Percentiles rank a stretch among this genome's conserved stretches.
These are phyloP conservation scores for Corymbia maculata DNA, from an alignment of 345 rosid genomes.

Conservation along the genomic window DNA sequence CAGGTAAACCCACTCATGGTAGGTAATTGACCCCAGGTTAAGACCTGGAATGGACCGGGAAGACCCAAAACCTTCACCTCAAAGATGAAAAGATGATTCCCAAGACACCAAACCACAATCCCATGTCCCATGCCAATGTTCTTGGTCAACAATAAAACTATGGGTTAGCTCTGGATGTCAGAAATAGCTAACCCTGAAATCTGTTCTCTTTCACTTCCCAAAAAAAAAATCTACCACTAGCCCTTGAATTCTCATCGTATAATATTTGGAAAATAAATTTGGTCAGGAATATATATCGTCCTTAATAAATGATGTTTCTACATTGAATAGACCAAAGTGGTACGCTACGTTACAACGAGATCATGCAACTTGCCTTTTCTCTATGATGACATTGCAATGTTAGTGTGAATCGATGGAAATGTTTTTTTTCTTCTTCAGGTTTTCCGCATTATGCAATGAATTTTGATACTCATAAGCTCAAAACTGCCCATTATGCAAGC, in stretches of 20 bases:
- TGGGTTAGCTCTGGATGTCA: not conserved
- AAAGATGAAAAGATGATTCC: not conserved
- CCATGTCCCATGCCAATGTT: not conserved
- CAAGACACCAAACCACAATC: not conserved
- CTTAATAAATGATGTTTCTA: not conserved
- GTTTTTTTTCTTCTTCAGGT: not conserved
- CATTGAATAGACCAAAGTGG: not conserved
- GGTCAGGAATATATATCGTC: not conserved
- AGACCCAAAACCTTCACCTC: not conserved
- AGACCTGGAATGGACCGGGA: not conserved
- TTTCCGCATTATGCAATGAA: not conserved
- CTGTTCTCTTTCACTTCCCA: not conserved
- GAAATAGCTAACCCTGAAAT: not conserved
- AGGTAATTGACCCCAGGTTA: not conserved
- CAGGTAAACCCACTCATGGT: not conserved
- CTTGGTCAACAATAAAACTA: not conserved
- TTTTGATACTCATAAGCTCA: not conserved
- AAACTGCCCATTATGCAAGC: not conserved
- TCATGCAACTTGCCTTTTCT: not conserved
- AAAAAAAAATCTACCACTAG: not conserved
- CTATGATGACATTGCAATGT: not conserved
- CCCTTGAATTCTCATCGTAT: not conserved
- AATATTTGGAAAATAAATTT: not conserved
- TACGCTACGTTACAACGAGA: not conserved
- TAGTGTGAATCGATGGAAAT: not conserved